Evolutionary conservation across 345 rosid genomes (phyloP), one percentile per base, ranked within the genome.

Genomic region (Eucalyptus marginata): DNA sequence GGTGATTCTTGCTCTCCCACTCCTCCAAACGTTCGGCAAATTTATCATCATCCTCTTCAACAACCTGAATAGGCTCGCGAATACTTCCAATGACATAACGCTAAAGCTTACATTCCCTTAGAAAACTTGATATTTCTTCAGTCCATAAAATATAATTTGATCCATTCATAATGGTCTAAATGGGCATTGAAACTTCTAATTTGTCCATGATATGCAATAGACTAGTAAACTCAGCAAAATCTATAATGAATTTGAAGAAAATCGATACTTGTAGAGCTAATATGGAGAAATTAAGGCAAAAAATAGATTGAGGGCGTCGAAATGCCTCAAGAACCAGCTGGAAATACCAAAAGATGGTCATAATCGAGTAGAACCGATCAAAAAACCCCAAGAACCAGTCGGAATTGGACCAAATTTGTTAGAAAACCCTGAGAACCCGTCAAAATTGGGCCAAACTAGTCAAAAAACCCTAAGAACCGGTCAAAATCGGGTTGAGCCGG

Each of bases 401-500:
- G 10, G 0, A 52, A 52, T 7, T 18, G 5, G 25, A 10, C 58
- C 58, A 52, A 18, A 52, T 52, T 52, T 10, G 25, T 52, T 5
- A 20, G 10, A 52, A 52, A 52, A 52, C 58, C 58, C 1, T 52
- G 1, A 52, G 25, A 52, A 52, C 25, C 10, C 0, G 1, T 18
- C 25, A 1, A 52, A 20, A 18, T 18, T 20, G 10, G 10, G 10
- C 25, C 58, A 18, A 7, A 52, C 9, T 1, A 24, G 25, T 18
- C 25, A 52, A 52, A 52, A 52, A 52, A 52, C 58, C 58, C 10
- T 52, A 52, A 18, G 4, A 52, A 52, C 58, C 10, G 4, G 2
- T 52, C 58, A 52, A 14, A 62, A 13, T 27, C 1, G 31, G 4
- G 8, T 3, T 1, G 7, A 58, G 5, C n/a, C 0, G 2, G 4